Evolutionary conservation across 2,329 filamentous ascomycete genomes (phyloP).

Genomic region (Juglanconis juglandina): DNA sequence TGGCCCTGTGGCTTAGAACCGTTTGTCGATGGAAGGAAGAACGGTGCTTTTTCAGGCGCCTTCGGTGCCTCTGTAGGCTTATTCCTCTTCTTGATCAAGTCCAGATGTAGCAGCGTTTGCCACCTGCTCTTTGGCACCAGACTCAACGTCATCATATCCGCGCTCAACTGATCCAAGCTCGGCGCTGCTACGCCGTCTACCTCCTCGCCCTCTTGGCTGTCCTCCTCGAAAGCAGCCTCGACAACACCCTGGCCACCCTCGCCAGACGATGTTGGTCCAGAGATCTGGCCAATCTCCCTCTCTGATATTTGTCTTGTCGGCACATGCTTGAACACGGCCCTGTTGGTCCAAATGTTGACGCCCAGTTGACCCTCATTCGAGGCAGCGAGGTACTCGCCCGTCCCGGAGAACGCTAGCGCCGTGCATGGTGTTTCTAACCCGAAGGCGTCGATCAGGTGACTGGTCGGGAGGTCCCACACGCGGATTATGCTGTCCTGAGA

Average conservation of each 20-base stretch:
- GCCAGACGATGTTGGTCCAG: slow-evolving; percentile 72
- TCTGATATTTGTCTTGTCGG: slow-evolving; percentile 82
- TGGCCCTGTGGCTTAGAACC: slow-evolving; percentile 26
- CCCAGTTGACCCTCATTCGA: slow-evolving; percentile 78
- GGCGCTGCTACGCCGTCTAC: slow-evolving; percentile 54
- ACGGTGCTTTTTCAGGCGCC: slow-evolving; percentile 87
- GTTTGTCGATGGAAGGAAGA: slow-evolving; percentile 76
- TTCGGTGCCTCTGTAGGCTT: slow-evolving; percentile 91
- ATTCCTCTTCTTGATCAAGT: slow-evolving; percentile 89
- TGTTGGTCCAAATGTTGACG: slow-evolving; percentile 95
- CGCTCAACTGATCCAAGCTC: slow-evolving; percentile 71
- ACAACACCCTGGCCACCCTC: slow-evolving; percentile 75
- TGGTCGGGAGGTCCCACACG: slow-evolving; percentile 93
- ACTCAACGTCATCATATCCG: slow-evolving; percentile 82
- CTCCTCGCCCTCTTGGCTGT: slow-evolving; percentile 43
- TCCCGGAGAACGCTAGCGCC: slow-evolving; percentile 80
- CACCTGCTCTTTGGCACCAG: slow-evolving; percentile 86
- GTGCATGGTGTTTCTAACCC: slow-evolving; percentile 75
- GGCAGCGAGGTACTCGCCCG: slow-evolving; percentile 91
- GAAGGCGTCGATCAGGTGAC: slow-evolving; percentile 91
- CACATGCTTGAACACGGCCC: slow-evolving; percentile 82
- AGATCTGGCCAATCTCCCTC: slow-evolving; percentile 62
- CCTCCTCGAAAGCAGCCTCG: slow-evolving; percentile 68
- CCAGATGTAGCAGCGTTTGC: slow-evolving; percentile 91
- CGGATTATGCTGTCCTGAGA: slow-evolving; percentile 77